Evolutionary conservation across 345 rosid species (phyloP).

Genomic region (Salix udensis): DNA sequence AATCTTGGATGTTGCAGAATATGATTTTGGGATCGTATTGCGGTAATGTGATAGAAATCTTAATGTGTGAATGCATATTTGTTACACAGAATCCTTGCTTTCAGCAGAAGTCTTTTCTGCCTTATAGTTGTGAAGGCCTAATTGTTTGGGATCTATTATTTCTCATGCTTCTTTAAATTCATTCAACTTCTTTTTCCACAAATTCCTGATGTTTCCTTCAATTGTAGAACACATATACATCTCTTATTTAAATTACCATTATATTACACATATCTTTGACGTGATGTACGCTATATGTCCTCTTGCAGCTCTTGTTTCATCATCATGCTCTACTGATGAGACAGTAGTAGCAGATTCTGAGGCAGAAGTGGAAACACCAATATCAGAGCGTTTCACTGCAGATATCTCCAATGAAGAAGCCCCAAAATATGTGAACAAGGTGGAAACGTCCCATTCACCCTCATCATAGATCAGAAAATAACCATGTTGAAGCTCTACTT

Average conservation of each 20-base stretch:
- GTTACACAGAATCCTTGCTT: background rate
- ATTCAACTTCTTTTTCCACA: background rate
- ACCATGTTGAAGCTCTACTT: slow-evolving; percentile 14
- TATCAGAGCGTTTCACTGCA: slow-evolving; percentile 32
- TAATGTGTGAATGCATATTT: no score
- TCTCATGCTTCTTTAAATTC: background rate
- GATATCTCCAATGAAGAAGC: slow-evolving; percentile 28
- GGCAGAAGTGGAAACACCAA: slow-evolving; percentile 51
- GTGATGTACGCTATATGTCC: background rate
- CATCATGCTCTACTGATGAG: slow-evolving; percentile 94
- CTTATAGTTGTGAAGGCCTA: background rate
- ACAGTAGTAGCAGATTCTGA: slow-evolving; percentile 94
- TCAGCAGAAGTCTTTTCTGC: background rate
- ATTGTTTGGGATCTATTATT: background rate
- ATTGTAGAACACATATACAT: background rate
- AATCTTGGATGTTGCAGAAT: background rate
- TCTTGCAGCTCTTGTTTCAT: slow-evolving; percentile 67
- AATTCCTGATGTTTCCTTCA: background rate
- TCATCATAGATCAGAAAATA: slow-evolving; percentile 15
- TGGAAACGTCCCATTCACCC: slow-evolving; percentile 20
- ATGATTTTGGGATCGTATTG: background rate
- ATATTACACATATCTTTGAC: background rate
- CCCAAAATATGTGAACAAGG: slow-evolving; percentile 18
- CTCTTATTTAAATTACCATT: background rate
- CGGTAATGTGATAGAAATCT: no score